Conservation (phyloP, 2,329 filamentous ascomycete genomes). For the Cyclaneusma minus region DNA sequence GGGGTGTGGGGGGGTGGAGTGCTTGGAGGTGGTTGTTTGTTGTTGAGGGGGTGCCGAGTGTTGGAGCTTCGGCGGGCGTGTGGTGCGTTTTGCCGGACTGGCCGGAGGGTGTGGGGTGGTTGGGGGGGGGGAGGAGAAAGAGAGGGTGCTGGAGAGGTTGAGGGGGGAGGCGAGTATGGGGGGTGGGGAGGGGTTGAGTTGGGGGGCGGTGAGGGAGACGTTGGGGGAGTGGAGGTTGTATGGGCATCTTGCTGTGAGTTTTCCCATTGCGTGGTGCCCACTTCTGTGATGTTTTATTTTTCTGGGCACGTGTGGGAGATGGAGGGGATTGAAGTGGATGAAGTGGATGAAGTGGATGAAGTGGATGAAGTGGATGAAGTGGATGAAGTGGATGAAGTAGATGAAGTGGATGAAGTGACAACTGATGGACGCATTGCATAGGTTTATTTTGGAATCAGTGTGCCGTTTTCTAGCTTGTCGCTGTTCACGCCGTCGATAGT, state of each 20-base stretch:
- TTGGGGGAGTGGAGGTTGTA: conserved; percentile 34
- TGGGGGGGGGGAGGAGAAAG: conserved; percentile 27
- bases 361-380: background rate
- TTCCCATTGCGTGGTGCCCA: background rate
- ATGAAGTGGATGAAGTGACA: background rate
- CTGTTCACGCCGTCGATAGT: conserved; percentile 51
- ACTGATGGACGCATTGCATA: conserved; percentile 9
- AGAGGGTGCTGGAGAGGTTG: conserved; percentile 24
- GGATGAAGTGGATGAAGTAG: background rate
- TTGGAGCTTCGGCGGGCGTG: conserved; percentile 23
- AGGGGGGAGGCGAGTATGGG: conserved; percentile 25
- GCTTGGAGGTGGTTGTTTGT: conserved; percentile 18
- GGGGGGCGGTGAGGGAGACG: conserved; percentile 28
- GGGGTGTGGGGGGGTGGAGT: conserved; percentile 10
- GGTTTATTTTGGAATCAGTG: conserved; percentile 34
- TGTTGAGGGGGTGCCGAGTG: conserved; percentile 15
- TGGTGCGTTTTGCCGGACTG: conserved; percentile 32
- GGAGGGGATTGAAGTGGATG: too few relatives aligned
- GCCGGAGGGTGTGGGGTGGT: conserved; percentile 29
- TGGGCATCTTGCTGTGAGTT: conserved; percentile 31
- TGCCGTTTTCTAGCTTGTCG: conserved; percentile 42
- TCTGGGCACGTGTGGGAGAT: background rate
- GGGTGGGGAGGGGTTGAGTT: conserved; percentile 26
- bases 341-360: background rate
- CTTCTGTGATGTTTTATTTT: background rate